Conservation (phyloP, 805 yeast genomes). For the Teunomyces kruisii region DNA sequence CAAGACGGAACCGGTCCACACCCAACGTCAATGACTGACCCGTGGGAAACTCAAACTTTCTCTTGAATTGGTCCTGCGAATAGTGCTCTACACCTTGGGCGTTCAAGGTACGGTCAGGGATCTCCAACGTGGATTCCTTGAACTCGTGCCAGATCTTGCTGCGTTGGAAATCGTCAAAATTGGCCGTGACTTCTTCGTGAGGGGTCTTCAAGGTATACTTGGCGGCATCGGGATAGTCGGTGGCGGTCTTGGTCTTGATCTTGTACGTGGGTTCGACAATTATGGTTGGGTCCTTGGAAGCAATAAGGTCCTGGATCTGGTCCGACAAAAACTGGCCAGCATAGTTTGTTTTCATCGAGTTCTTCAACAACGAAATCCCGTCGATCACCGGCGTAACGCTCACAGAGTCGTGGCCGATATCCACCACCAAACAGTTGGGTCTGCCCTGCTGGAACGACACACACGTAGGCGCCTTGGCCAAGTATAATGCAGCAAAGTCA, state of each 20-base stretch:
- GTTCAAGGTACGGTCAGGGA: conserved; percentile 40
- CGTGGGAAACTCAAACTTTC: conserved; percentile 73
- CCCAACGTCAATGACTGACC: conserved; percentile 67
- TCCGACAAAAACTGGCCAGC: conserved; percentile 69
- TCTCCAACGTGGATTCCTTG: conserved; percentile 68
- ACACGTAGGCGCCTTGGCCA: conserved; percentile 84
- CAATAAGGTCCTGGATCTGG: conserved; percentile 47
- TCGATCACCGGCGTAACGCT: conserved; percentile 82
- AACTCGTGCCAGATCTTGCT: conserved; percentile 64
- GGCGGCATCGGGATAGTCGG: conserved; percentile 32
- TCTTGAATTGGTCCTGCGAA: conserved; percentile 26
- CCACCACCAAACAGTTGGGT: conserved; percentile 83
- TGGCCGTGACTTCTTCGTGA: conserved; percentile 38
- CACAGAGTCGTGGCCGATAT: conserved; percentile 75
- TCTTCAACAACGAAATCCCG: conserved; percentile 72
- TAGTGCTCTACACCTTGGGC: conserved; percentile 22
- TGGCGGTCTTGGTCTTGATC: conserved; percentile 45
- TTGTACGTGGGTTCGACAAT: conserved; percentile 42
- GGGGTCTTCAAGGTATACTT: conserved; percentile 18
- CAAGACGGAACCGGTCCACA: conserved; percentile 59
- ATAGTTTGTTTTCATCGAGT: conserved; percentile 67
- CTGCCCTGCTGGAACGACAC: conserved; percentile 86
- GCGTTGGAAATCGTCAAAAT: conserved; percentile 57
- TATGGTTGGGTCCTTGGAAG: conserved; percentile 25
- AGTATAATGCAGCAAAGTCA: conserved; percentile 75